A percentile compares a stretch with the other conserved stretches of the same genome.
Evolutionary conservation across 306 rosid genomes (phyloP).

Genomic region (Cucumis melo): DNA sequence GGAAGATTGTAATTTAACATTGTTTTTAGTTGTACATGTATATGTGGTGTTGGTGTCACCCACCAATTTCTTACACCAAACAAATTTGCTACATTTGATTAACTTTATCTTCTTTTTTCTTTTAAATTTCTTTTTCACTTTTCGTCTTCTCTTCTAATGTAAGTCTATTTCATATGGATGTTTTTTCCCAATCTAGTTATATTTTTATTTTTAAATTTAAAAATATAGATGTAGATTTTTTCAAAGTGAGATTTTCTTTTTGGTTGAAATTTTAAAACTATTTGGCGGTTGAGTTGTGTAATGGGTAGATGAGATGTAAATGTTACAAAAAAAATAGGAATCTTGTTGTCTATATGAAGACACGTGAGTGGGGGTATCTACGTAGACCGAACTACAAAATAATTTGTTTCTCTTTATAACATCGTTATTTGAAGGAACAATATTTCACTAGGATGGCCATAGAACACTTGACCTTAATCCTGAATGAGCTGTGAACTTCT

Average conservation of each 20-base stretch:
- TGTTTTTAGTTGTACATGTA: too few relatives aligned
- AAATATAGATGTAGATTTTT: neutral
- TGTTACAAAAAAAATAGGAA: too few relatives aligned
- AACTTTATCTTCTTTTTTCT: neutral
- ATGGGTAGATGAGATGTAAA: too few relatives aligned
- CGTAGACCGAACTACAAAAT: too few relatives aligned
- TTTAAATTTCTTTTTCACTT: neutral
- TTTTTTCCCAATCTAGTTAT: neutral
- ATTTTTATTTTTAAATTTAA: neutral
- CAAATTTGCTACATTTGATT: neutral
- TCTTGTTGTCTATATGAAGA: too few relatives aligned
- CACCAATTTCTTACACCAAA: neutral
- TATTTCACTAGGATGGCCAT: too few relatives aligned
- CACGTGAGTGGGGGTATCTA: too few relatives aligned
- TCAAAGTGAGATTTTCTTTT: neutral
- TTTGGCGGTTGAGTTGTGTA: neutral
- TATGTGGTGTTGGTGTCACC: neutral
- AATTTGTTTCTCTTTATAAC: too few relatives aligned
- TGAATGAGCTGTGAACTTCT: too few relatives aligned
- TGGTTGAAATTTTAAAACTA: neutral
- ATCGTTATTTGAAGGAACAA: too few relatives aligned
- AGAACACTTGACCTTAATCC: too few relatives aligned
- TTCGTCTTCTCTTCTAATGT: neutral
- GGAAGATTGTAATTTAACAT: too few relatives aligned
- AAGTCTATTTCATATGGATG: neutral